A percentile compares a stretch with the other conserved stretches of the same genome.
phyloP scores from a whole-genome alignment of 1,284 basidiomycete genomes.

The Cryptococcus depauperatus region DNA sequence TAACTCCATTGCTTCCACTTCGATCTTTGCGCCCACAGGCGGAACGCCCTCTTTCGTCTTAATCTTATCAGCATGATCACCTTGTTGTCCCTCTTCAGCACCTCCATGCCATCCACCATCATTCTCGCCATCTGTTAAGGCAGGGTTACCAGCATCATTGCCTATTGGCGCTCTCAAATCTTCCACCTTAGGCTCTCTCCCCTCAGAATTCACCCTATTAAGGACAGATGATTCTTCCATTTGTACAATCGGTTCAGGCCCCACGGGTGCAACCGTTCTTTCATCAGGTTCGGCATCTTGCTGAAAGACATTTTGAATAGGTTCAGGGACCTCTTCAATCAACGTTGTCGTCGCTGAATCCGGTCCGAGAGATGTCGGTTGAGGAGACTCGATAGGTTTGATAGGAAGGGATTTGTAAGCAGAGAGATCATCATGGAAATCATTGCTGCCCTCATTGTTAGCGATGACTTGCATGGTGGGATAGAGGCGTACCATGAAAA shows the following conservation, averaged over 20 bases:
- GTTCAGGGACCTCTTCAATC: constrained; percentile 40
- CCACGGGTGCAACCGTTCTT: constrained; percentile 36
- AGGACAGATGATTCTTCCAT: constrained; percentile 34
- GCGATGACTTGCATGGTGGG: constrained; percentile 1
- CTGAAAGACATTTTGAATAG: constrained; percentile 42
- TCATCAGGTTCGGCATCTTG: constrained; percentile 36
- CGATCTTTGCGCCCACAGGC: constrained; percentile 19
- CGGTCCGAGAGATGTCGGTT: constrained; percentile 16
- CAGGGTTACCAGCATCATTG: constrained; percentile 40
- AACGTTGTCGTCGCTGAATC: constrained; percentile 13
- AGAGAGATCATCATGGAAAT: constrained; percentile 36
- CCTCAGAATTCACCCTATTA: constrained; percentile 9
- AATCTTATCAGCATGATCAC: constrained; percentile 1
- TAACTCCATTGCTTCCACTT: constrained; percentile 29
- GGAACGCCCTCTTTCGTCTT: constrained; percentile 13
- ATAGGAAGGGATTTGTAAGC: constrained; percentile 23
- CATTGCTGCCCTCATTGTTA: constrained; percentile 17
- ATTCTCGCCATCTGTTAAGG: constrained; percentile 34
- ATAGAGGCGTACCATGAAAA: constrained; percentile 66
- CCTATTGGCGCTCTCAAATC: constrained; percentile 43
- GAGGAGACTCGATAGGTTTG: constrained; percentile 22
- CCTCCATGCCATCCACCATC: constrained; percentile 45
- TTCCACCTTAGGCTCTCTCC: constrained; percentile 15
- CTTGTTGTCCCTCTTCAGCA: constrained; percentile 36
- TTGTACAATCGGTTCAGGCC: constrained; percentile 35